Evolutionary conservation across 441 rosid species (phyloP).

Genomic region (Rhodomyrtus psidioides): DNA sequence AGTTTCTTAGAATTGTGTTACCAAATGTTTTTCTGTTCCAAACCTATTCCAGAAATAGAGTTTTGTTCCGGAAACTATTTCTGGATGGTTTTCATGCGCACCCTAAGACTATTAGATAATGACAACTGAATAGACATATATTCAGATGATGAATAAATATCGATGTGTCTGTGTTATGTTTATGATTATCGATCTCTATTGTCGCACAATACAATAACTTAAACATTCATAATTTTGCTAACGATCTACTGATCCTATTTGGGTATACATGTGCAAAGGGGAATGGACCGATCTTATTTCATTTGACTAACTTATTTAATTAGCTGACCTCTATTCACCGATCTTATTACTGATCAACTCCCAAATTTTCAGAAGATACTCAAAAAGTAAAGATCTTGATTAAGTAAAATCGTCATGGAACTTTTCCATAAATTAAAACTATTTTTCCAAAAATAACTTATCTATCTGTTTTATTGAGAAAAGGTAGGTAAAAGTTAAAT

Average conservation of each 20-base stretch:
- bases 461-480: background rate
- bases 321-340: background rate
- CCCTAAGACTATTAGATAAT: background rate
- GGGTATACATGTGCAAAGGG: background rate
- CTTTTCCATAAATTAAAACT: background rate
- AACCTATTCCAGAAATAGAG: no score
- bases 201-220: background rate
- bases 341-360: background rate
- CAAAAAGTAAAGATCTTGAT: background rate
- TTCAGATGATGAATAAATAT: background rate
- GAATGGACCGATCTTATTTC: background rate
- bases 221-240: background rate
- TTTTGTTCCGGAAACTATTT: no score
- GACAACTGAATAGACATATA: background rate
- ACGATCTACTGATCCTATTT: background rate
- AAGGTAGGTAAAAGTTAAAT: no score
- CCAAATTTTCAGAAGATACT: background rate
- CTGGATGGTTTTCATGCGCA: no score
- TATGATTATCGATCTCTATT: background rate
- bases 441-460: background rate
- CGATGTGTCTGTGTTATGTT: background rate
- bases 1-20: no score
- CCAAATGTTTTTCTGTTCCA: no score
- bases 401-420: background rate
- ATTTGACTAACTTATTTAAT: background rate